A percentile compares a stretch with the other conserved stretches of the same genome.
These are phyloP conservation scores for Wickerhamomyces canadensis DNA, from an alignment of 805 yeast genomes.

Conservation along the genomic window DNA sequence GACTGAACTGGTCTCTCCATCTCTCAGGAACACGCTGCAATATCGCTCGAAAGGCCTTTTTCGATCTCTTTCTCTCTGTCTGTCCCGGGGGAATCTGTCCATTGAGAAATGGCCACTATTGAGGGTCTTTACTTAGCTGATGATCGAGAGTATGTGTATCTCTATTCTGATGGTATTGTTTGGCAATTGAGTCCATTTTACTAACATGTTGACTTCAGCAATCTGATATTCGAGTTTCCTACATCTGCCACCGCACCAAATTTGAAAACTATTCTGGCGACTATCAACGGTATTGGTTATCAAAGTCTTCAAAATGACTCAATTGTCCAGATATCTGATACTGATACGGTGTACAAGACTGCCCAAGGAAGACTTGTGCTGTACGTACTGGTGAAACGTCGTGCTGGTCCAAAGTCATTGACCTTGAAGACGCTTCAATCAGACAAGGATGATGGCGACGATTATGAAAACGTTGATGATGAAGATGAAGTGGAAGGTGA, in stretches of 20 bases:
- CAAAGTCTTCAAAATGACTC: constrained; percentile 18
- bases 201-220: constrained; percentile 18
- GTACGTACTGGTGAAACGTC: constrained; percentile 15
- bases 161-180: constrained; percentile 11
- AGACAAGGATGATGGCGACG: constrained; percentile 6
- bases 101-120: constrained; percentile 28
- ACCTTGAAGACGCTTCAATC: constrained; percentile 12
- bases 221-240: constrained; percentile 33
- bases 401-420: constrained; percentile 6
- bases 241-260: constrained; percentile 28
- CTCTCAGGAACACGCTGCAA: too few relatives aligned
- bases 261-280: constrained; percentile 24
- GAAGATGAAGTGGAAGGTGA: constrained; percentile 6
- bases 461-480: background rate
- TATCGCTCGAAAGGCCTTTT: too few relatives aligned
- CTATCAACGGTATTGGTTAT: constrained; percentile 13
- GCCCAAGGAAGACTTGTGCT: constrained; percentile 11
- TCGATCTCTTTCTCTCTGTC: too few relatives aligned
- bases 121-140: constrained; percentile 37
- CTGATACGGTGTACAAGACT: constrained; percentile 14
- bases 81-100: too few relatives aligned
- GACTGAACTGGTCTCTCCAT: too few relatives aligned
- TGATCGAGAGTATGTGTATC: constrained; percentile 34
- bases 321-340: constrained; percentile 14
- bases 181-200: too few relatives aligned